Conservation (phyloP, 2,329 filamentous ascomycete genomes). For the Colletotrichum ledebouriae region DNA sequence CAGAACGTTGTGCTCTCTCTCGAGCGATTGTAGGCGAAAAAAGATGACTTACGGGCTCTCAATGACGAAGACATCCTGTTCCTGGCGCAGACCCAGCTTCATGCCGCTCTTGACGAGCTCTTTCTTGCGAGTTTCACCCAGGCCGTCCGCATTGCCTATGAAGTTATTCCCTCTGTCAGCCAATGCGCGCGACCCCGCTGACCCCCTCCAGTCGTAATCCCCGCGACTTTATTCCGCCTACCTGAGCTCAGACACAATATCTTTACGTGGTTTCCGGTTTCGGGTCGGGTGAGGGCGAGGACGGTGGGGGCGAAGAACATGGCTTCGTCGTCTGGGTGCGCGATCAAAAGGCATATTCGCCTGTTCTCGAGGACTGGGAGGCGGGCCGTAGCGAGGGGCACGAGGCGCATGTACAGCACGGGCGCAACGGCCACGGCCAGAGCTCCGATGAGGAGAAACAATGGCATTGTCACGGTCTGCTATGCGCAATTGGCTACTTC, state of each 20-base stretch:
- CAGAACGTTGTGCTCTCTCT: neutral
- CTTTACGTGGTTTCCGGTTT: slow-evolving; percentile 89
- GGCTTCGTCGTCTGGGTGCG: slow-evolving; percentile 97
- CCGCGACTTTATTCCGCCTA: slow-evolving; percentile 48
- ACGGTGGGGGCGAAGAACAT: slow-evolving; percentile 98
- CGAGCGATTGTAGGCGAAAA: slow-evolving; percentile 8
- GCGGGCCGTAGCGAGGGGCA: slow-evolving; percentile 59
- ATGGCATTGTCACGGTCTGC: slow-evolving; percentile 44
- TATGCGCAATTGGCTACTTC: neutral
- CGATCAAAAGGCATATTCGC: slow-evolving; percentile 91
- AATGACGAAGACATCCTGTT: slow-evolving; percentile 87
- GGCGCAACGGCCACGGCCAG: slow-evolving; percentile 57
- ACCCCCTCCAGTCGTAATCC: slow-evolving; percentile 20
- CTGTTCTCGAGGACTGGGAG: slow-evolving; percentile 82
- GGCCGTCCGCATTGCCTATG: slow-evolving; percentile 84
- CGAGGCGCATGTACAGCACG: slow-evolving; percentile 66
- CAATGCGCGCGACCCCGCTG: slow-evolving; percentile 13
- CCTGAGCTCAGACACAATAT: slow-evolving; percentile 93
- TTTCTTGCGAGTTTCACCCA: slow-evolving; percentile 84
- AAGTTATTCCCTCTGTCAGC: slow-evolving; percentile 23
- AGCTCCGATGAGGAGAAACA: slow-evolving; percentile 42
- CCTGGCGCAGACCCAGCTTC: slow-evolving; percentile 78
- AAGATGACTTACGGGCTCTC: slow-evolving; percentile 73
- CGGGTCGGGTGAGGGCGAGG: slow-evolving; percentile 83
- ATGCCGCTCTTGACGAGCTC: slow-evolving; percentile 87